Conservation (phyloP, 2,329 filamentous ascomycete genomes). For the Coleophoma eucalyptorum region DNA sequence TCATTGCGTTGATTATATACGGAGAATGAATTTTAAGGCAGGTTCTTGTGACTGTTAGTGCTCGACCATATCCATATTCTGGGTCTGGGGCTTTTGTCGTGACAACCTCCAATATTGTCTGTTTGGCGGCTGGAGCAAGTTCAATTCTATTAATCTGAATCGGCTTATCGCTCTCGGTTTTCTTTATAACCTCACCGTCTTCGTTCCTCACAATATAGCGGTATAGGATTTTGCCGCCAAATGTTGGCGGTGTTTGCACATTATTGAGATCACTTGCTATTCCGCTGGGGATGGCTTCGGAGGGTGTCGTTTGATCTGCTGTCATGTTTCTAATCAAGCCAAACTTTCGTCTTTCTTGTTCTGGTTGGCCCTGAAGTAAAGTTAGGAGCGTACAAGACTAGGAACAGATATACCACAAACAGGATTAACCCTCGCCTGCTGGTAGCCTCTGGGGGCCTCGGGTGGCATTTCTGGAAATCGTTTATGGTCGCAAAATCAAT, state of each 20-base stretch:
- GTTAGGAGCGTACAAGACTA: too few relatives aligned
- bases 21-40: constrained; percentile 9
- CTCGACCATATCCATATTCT: neutral
- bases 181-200: neutral
- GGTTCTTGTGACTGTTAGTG: neutral
- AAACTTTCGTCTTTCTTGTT: neutral
- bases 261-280: neutral
- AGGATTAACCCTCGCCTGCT: too few relatives aligned
- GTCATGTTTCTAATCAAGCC: neutral
- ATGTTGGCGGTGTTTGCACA: neutral
- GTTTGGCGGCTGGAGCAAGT: neutral
- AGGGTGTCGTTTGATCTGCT: neutral
- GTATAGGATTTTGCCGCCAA: neutral
- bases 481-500: too few relatives aligned
- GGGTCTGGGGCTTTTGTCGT: neutral
- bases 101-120: neutral
- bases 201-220: neutral
- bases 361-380: neutral
- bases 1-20: constrained; percentile 11
- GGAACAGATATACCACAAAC: too few relatives aligned
- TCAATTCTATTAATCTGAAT: neutral
- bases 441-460: too few relatives aligned
- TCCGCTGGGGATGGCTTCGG: neutral
- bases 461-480: too few relatives aligned
- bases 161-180: neutral